phyloP scores from a whole-genome alignment of 768 basidiomycete genomes.

The Panus rudis region DNA sequence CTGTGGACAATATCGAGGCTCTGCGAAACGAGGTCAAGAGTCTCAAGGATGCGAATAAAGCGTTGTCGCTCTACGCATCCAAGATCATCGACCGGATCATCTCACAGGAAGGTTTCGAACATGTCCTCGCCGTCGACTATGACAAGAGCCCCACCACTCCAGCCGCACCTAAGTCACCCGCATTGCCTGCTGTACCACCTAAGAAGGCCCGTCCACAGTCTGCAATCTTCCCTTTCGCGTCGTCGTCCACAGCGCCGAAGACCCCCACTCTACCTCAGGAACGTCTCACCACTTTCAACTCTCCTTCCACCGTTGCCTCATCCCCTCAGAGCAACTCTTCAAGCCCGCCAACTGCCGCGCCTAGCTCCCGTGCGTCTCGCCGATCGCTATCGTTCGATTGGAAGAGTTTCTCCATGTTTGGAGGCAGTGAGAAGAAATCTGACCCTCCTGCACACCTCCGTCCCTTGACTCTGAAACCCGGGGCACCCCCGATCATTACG shows the following conservation, averaged over 20 bases:
- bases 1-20: conserved; percentile 60
- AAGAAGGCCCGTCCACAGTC: conserved; percentile 58
- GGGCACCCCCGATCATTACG: conserved; percentile 48
- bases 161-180: conserved; percentile 29
- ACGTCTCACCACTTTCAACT: conserved; percentile 28
- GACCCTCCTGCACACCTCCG: conserved; percentile 48
- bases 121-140: conserved; percentile 91
- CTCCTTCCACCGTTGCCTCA: conserved; percentile 11
- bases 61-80: conserved; percentile 88
- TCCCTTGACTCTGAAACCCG: conserved; percentile 68
- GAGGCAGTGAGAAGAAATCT: conserved; percentile 50
- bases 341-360: conserved; percentile 16
- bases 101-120: conserved; percentile 93
- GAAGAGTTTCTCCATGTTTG: conserved; percentile 72
- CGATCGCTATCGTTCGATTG: conserved; percentile 83
- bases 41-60: conserved; percentile 93
- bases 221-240: conserved; percentile 36
- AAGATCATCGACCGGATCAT: conserved; percentile 99
- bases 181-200: conserved; percentile 19
- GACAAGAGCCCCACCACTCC: conserved; percentile 52
- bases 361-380: conserved; percentile 38
- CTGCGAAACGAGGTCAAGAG: conserved; percentile 83
- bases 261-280: conserved; percentile 31
- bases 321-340: conserved; percentile 17
- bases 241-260: conserved; percentile 24